phyloP scores from a whole-genome alignment of 257 asterid genomes.

The Eucommia ulmoides region DNA sequence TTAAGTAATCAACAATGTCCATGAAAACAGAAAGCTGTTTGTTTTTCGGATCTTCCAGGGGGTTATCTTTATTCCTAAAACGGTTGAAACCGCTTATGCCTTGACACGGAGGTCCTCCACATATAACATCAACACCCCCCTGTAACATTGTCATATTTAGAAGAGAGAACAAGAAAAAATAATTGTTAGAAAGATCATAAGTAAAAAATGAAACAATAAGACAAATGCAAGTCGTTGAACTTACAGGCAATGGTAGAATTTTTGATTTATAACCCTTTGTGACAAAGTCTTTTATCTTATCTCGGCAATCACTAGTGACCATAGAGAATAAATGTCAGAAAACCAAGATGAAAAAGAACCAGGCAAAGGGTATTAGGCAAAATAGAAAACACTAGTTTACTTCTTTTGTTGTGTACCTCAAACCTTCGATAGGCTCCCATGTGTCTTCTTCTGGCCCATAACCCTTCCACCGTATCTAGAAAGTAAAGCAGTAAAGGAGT shows the following conservation, averaged over 20 bases:
- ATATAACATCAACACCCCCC: slow-evolving; percentile 41
- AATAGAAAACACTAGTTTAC: too few species aligned
- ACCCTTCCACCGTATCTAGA: neutral
- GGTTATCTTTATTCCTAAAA: slow-evolving; percentile 19
- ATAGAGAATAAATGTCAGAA: too few species aligned
- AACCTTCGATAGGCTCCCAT: neutral
- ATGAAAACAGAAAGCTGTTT: slow-evolving; percentile 28
- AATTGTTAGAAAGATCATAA: neutral
- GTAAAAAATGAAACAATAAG: neutral
- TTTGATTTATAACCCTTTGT: slow-evolving; percentile 25
- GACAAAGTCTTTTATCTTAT: slow-evolving; percentile 53
- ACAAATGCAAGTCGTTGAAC: too few species aligned
- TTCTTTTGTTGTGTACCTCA: too few species aligned
- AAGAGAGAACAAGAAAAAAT: neutral
- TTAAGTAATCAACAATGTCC: slow-evolving; percentile 26
- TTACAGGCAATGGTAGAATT: slow-evolving; percentile 56
- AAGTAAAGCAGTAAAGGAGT: too few species aligned
- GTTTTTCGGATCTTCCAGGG: slow-evolving; percentile 31
- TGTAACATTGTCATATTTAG: neutral
- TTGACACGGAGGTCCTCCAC: slow-evolving; percentile 55
- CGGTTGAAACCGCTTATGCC: slow-evolving; percentile 46
- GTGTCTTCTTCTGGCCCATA: neutral
- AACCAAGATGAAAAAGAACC: too few species aligned
- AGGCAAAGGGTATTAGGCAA: too few species aligned
- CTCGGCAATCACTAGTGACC: slow-evolving; percentile 43